Conservation (phyloP, 805 yeast species). For the Candida schatavii region DNA sequence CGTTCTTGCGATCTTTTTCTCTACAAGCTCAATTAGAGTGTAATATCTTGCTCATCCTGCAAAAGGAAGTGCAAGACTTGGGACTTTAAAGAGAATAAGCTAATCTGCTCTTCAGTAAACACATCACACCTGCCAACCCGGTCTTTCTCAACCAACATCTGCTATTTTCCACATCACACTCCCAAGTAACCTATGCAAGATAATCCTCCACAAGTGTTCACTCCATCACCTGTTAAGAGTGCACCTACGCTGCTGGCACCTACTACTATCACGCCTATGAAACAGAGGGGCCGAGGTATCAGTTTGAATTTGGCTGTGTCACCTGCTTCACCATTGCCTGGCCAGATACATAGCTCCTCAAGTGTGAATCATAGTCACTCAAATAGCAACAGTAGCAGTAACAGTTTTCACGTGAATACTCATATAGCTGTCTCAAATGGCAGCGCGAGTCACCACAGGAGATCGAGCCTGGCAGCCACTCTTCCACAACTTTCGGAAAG, state of each 20-base stretch:
- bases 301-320: conserved; percentile 31
- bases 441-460: conserved; percentile 4
- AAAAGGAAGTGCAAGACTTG: too few relatives aligned
- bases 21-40: too few relatives aligned
- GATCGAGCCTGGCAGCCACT: conserved; percentile 5
- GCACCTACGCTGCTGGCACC: conserved; percentile 6
- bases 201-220: too few relatives aligned
- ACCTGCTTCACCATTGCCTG: conserved; percentile 14
- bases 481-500: conserved; percentile 5
- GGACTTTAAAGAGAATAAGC: too few relatives aligned
- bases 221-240: conserved; percentile 9
- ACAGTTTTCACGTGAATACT: neutral
- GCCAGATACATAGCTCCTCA: neutral
- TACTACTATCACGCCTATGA: conserved; percentile 2
- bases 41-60: too few relatives aligned
- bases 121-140: too few relatives aligned
- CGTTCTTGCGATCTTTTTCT: too few relatives aligned
- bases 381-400: neutral
- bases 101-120: too few relatives aligned
- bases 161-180: too few relatives aligned
- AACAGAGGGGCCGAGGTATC: conserved; percentile 22
- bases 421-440: neutral
- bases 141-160: too few relatives aligned
- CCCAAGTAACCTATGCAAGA: too few relatives aligned
- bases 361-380: neutral